Evolutionary conservation across 345 rosid species (phyloP), one percentile per base, ranked within the genome.

Genomic region (Aurinia saxatilis): DNA sequence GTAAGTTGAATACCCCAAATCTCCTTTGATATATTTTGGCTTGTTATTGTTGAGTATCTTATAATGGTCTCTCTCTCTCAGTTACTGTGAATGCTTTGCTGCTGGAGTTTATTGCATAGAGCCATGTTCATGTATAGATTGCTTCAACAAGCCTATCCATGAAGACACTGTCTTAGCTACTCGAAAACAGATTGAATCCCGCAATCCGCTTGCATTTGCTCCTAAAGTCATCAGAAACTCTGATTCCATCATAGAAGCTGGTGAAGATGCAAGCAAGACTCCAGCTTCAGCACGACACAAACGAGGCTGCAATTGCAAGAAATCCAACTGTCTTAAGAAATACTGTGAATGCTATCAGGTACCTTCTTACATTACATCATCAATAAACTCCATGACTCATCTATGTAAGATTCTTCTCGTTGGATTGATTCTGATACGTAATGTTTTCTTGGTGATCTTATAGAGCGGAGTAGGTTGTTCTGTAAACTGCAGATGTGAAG

Each of bases 271-370:
- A 19, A 82, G 42, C 56, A 80, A 80, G 72, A 88, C 98, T 11
- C 95, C 96, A 25, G 90, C 90, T 60, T 90, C 98, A 12, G 93
- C 95, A 19, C 79, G 96, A 19, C 98, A 91, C 64, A 87, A 87
- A 79, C 68, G 91, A 72, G 98, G 98, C n/a, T 91, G 98, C 79
- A 88, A 86, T 75, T 91, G 98, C 82, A 91, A 91, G 79, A 91
- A 86, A 68, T 91, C 98, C 35, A 77, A 71, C 68, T 91, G 98
- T 73, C 72, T 84, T 16, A 91, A 91, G 84, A 91, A 88, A 79
- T 91, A 91, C 57, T 91, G 98, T 31, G 98, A 91, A 84, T 91
- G 98, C 84, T 91, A 71, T 77, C 98, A 88, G 96, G 96, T 91
- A 51, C 38, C 18, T 49, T 30, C 31, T 13, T 14, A 1, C 14